phyloP scores from a whole-genome alignment of 1,284 basidiomycete species.

The Ustilago vetiveriae region DNA sequence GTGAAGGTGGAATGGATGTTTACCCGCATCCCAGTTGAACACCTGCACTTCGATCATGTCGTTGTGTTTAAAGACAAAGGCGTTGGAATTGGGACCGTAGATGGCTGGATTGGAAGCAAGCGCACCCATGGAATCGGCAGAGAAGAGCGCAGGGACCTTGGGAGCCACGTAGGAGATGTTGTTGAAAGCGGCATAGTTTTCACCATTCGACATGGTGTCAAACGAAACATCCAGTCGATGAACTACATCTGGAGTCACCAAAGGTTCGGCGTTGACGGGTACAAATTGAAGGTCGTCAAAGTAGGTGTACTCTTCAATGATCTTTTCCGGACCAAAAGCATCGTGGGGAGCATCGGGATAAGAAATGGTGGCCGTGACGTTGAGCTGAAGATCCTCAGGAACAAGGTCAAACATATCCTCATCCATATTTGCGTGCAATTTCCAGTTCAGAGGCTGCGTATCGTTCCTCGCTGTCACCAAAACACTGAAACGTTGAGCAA shows the following conservation, averaged over 20 bases:
- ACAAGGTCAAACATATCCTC: slow-evolving; percentile 69
- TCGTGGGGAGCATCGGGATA: slow-evolving; percentile 42
- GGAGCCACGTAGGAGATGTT: slow-evolving; percentile 71
- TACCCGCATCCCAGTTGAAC: slow-evolving; percentile 65
- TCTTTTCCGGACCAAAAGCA: slow-evolving; percentile 34
- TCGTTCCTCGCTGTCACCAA: slow-evolving; percentile 76
- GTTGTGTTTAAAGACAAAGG: slow-evolving; percentile 66
- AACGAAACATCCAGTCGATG: slow-evolving; percentile 69
- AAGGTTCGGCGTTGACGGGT: slow-evolving; percentile 65
- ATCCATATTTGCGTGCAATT: slow-evolving; percentile 89
- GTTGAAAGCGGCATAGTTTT: slow-evolving; percentile 68
- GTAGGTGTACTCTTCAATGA: slow-evolving; percentile 56
- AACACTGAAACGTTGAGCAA: slow-evolving; percentile 56
- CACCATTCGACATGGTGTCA: slow-evolving; percentile 68
- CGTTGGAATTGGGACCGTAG: slow-evolving; percentile 48
- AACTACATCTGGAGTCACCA: slow-evolving; percentile 66
- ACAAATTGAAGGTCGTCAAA: slow-evolving; percentile 69
- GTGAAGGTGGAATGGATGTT: slow-evolving; percentile 42
- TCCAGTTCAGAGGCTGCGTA: slow-evolving; percentile 79
- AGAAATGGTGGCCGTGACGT: slow-evolving; percentile 55
- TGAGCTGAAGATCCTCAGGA: slow-evolving; percentile 57
- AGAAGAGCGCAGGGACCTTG: slow-evolving; percentile 51
- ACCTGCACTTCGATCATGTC: slow-evolving; percentile 57
- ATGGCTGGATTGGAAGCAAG: slow-evolving; percentile 66
- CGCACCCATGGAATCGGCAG: slow-evolving; percentile 41